Percentiles rank a stretch among this genome's conserved stretches.
These are phyloP conservation scores for Penicillium concentricum DNA, from an alignment of 2,329 filamentous ascomycete genomes.

Conservation along the genomic window DNA sequence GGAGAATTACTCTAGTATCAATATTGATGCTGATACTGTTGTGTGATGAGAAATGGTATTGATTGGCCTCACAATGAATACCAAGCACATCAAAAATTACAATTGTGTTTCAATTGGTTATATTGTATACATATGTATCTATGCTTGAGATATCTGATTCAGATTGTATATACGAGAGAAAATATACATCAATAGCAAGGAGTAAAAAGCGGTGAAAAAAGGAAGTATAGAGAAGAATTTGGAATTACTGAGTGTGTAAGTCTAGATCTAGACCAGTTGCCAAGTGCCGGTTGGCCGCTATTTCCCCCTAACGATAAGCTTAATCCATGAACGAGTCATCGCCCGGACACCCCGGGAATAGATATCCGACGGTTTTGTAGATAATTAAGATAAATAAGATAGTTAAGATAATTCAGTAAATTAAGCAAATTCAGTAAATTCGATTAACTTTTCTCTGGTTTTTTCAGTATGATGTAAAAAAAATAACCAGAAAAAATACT, in stretches of 20 bases:
- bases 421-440: too few species aligned
- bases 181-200: not conserved
- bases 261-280: not conserved
- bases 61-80: not conserved
- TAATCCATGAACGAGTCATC: slow-evolving; percentile 19
- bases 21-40: not conserved
- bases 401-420: not conserved
- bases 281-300: not conserved
- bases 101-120: not conserved
- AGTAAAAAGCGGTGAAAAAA: slow-evolving; percentile 4
- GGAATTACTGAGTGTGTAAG: not conserved
- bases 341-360: not conserved
- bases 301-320: slow-evolving; percentile 14
- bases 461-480: not conserved
- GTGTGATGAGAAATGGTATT: not conserved
- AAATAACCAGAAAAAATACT: not conserved
- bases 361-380: not conserved
- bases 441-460: not conserved
- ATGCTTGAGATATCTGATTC: not conserved
- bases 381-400: too few species aligned
- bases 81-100: not conserved
- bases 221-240: not conserved
- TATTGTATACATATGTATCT: too few species aligned
- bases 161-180: not conserved
- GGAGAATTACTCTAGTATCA: not conserved